Evolutionary conservation across 352 stramenopile genomes (phyloP).

Genomic region (Saprolegnia parasitica): DNA sequence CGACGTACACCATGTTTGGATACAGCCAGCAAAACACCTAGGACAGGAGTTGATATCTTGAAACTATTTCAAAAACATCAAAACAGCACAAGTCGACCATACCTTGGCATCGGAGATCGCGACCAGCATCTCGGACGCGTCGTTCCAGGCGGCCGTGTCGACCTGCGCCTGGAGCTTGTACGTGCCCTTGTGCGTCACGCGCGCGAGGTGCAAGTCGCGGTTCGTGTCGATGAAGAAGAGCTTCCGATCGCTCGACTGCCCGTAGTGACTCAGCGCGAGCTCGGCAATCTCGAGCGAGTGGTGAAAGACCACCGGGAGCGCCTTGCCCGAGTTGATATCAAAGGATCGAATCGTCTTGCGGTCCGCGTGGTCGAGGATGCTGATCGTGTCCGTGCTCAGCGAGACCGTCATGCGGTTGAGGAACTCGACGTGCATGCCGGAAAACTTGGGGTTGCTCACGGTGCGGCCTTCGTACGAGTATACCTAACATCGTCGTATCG

Average conservation of each 20-base stretch:
- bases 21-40: constrained; percentile 86
- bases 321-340: constrained; percentile 81
- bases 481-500: constrained; percentile 35
- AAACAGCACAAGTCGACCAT: too few relatives aligned
- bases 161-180: constrained; percentile 90
- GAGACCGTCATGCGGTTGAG: constrained; percentile 81
- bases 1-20: constrained; percentile 87
- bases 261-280: constrained; percentile 77
- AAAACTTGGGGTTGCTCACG: constrained; percentile 82
- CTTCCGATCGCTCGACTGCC: constrained; percentile 66
- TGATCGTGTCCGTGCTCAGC: constrained; percentile 81
- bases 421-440: constrained; percentile 84
- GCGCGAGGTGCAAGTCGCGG: constrained; percentile 79
- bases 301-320: constrained; percentile 51
- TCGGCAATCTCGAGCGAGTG: constrained; percentile 79
- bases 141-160: constrained; percentile 87
- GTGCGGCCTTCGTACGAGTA: constrained; percentile 91
- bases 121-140: constrained; percentile 80
- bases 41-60: neutral
- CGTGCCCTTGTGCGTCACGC: constrained; percentile 45
- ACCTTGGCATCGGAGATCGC: constrained; percentile 81
- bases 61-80: too few relatives aligned
- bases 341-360: constrained; percentile 87
- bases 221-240: constrained; percentile 88
- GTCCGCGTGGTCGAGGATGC: constrained; percentile 86